phyloP scores from a whole-genome alignment of 2,329 filamentous ascomycete genomes.

The Hortaea werneckii region DNA sequence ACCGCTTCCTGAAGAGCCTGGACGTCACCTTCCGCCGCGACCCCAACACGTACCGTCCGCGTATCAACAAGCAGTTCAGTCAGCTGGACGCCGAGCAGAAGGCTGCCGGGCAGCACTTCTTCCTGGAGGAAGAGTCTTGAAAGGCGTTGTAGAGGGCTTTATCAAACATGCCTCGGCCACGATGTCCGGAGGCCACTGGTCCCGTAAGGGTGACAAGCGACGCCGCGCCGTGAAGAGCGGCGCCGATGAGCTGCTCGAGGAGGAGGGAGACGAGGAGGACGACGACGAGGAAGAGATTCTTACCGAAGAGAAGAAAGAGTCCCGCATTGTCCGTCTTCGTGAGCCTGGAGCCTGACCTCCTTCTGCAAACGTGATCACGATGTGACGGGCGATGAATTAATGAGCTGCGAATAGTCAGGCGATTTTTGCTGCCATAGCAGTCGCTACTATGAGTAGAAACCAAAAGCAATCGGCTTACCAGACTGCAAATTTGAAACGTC shows the following conservation, averaged over 20 bases:
- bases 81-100: slow-evolving; percentile 99
- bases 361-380: slow-evolving; percentile 1
- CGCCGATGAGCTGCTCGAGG: slow-evolving; percentile 45
- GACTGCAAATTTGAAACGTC: too few relatives aligned
- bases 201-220: slow-evolving; percentile 18
- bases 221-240: slow-evolving; percentile 22
- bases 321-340: slow-evolving; percentile 1
- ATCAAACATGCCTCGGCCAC: background rate
- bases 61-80: slow-evolving; percentile 95
- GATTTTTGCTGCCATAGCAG: too few relatives aligned
- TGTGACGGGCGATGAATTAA: slow-evolving; percentile 2
- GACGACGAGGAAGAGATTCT: slow-evolving; percentile 31
- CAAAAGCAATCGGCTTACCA: too few relatives aligned
- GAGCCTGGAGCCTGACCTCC: slow-evolving; percentile 6
- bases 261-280: slow-evolving; percentile 55
- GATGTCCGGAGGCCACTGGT: background rate
- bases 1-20: slow-evolving; percentile 89
- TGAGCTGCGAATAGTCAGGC: background rate
- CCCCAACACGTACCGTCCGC: slow-evolving; percentile 87
- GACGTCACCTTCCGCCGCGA: slow-evolving; percentile 98
- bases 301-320: too few relatives aligned
- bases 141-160: slow-evolving; percentile 43
- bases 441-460: too few relatives aligned
- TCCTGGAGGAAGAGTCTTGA: slow-evolving; percentile 78
- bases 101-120: slow-evolving; percentile 88